Evolutionary conservation across 129 eudicot species (phyloP), one percentile per base, ranked within the genome.

Genomic region (Centaurea solstitialis): DNA sequence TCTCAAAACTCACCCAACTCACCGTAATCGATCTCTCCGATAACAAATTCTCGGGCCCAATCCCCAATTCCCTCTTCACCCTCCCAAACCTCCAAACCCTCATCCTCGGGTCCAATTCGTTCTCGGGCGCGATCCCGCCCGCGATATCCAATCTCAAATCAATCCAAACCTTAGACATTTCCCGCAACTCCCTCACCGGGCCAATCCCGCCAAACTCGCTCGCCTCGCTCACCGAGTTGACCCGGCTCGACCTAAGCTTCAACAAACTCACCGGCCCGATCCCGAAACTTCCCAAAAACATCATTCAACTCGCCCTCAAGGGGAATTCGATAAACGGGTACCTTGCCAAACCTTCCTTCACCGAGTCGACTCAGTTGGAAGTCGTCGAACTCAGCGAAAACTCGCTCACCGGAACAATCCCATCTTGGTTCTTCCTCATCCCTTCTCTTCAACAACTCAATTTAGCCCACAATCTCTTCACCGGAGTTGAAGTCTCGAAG

Each of bases 361-460:
- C 17, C 17, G 94, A 79, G 82, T 85, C 81, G 26, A 74, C 89
- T 76, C 97, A 78, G 82, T n/a, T 92, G 15, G 93, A 81, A 75
- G 88, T 87, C 0, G 79, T 92, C 53, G 98, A 94, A 73, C 93
- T 94, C 87, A 90, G 97, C 45, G 86, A 89, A 21, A 94, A 94
- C 96, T 82, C 90, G 24, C 76, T 94, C 75, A 18, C 91, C 82
- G 97, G 97, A 39, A 62, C 74, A 1, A 21, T 92, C 2, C 88
- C 74, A 10, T 47, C 85, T 0, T 94, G 97, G 97, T 81, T 94
- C 79, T 94, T 94, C 73, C 87, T 86, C 50, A 68, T 87, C 12
- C 97, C 97, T 4, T 78, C 96, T 0, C 64, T 92, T 2, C 98
- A 94, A 59, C 98, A 94, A 82, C 87, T 92, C 76, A 86, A 94